These are phyloP conservation scores for Neospora caninum DNA, from an alignment of 169 alveolate genomes.

Conservation along the genomic window DNA sequence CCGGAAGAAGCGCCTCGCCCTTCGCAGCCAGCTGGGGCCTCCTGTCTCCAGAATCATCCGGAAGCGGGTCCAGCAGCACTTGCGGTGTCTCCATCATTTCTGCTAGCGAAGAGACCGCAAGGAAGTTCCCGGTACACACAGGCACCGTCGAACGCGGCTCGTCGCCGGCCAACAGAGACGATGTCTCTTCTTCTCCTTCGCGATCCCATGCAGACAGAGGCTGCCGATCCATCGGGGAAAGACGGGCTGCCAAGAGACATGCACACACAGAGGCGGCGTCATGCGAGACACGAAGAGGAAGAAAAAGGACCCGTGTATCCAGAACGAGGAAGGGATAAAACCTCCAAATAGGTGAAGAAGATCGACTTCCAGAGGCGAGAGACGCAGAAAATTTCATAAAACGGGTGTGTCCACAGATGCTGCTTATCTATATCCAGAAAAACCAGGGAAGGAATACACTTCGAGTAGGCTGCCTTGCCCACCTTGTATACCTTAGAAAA, in stretches of 20 bases:
- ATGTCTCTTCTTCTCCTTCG: neutral
- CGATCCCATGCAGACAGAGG: neutral
- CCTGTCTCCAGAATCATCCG: neutral
- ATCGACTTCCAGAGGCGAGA: too few species aligned
- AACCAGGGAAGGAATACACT: too few species aligned
- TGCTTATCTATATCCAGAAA: too few species aligned
- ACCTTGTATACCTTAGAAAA: too few species aligned
- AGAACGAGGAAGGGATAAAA: neutral
- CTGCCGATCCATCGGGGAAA: neutral
- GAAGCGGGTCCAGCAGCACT: slow-evolving; percentile 4
- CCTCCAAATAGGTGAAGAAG: too few species aligned
- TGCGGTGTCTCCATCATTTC: slow-evolving; percentile 22
- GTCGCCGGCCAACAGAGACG: neutral
- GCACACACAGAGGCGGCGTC: too few species aligned
- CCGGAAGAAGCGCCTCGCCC: neutral
- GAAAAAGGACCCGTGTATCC: neutral
- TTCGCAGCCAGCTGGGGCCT: neutral
- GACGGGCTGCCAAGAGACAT: neutral
- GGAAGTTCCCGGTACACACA: neutral
- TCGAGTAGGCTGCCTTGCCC: neutral
- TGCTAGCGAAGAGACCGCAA: neutral
- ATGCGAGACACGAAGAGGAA: neutral
- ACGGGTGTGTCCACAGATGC: too few species aligned
- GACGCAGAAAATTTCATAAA: too few species aligned
- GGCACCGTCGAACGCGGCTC: neutral